Percentiles rank a stretch among this genome's conserved stretches.
Evolutionary conservation across 2,329 filamentous ascomycete species (phyloP).

Genomic region (Aaosphaeria arxii): DNA sequence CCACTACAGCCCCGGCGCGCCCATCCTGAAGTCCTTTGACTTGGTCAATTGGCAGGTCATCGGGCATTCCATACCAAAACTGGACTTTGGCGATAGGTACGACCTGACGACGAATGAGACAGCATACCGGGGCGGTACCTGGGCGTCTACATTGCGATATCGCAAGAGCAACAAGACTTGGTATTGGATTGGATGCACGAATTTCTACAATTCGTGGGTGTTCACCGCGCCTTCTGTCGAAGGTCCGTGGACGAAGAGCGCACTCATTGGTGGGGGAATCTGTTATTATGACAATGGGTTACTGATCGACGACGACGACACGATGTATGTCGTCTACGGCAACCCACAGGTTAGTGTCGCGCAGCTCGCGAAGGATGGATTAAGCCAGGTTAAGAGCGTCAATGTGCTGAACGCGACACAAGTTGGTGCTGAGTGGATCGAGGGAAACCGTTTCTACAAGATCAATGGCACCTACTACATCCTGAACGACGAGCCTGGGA

Average conservation of each 20-base stretch:
- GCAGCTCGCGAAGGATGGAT: conserved; percentile 47
- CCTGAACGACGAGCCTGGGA: conserved; percentile 43
- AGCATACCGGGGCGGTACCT: conserved; percentile 52
- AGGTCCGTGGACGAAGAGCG: conserved; percentile 35
- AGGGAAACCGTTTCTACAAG: conserved; percentile 55
- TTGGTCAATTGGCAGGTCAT: conserved; percentile 46
- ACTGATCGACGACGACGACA: conserved; percentile 54
- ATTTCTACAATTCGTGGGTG: conserved; percentile 18
- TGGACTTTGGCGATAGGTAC: conserved; percentile 36
- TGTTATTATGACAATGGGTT: conserved; percentile 57
- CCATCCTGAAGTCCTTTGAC: conserved; percentile 51
- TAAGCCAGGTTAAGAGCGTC: conserved; percentile 41
- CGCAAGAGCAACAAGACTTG: conserved; percentile 43
- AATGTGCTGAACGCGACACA: conserved; percentile 33
- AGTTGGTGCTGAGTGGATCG: conserved; percentile 34
- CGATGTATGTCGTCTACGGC: conserved; percentile 55
- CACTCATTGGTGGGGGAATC: conserved; percentile 17
- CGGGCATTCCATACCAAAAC: conserved; percentile 22
- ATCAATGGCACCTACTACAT: conserved; percentile 54
- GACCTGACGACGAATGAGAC: conserved; percentile 37
- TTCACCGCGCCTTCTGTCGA: conserved; percentile 43
- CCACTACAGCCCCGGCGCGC: conserved; percentile 53
- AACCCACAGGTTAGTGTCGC: conserved; percentile 46
- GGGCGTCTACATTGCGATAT: conserved; percentile 52
- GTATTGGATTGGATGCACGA: conserved; percentile 55